A percentile compares a stretch with the other conserved stretches of the same genome.
Conservation (phyloP, 1,284 basidiomycete species). For the Testicularia cyperi region DNA sequence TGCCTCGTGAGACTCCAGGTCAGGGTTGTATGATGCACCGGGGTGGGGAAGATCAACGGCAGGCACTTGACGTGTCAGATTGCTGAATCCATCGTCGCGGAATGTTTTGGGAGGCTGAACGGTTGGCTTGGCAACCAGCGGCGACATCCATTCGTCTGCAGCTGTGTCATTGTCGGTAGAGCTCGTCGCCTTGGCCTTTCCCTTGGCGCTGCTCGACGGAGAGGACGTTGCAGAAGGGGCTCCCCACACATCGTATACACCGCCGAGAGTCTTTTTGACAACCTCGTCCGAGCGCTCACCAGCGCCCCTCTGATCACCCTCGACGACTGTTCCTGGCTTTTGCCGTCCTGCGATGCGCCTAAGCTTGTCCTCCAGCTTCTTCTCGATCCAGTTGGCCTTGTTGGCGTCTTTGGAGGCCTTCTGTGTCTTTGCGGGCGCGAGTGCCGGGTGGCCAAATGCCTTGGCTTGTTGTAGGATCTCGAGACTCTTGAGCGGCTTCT, state of each 20-base stretch:
- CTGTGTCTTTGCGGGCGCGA: slow-evolving; percentile 67
- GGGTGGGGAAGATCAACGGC: slow-evolving; percentile 76
- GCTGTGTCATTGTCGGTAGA: neutral
- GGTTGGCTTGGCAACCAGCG: slow-evolving; percentile 5
- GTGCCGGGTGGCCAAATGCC: slow-evolving; percentile 68
- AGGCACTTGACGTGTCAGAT: slow-evolving; percentile 58
- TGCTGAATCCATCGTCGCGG: slow-evolving; percentile 14
- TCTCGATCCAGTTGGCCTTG: slow-evolving; percentile 30
- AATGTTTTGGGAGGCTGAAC: slow-evolving; percentile 20
- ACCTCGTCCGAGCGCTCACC: slow-evolving; percentile 9
- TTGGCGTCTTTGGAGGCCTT: slow-evolving; percentile 16
- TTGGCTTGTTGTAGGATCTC: slow-evolving; percentile 81
- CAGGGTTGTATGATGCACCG: slow-evolving; percentile 92
- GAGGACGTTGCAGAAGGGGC: neutral
- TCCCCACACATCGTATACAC: slow-evolving; percentile 33
- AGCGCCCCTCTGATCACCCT: slow-evolving; percentile 14
- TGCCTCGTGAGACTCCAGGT: slow-evolving; percentile 72
- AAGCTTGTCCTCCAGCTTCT: slow-evolving; percentile 33
- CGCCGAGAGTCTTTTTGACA: slow-evolving; percentile 12
- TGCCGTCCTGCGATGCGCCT: slow-evolving; percentile 32
- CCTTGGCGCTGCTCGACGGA: slow-evolving; percentile 3
- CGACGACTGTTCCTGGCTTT: neutral
- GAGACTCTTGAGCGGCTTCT: slow-evolving; percentile 70
- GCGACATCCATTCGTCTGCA: slow-evolving; percentile 12
- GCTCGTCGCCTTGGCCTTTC: slow-evolving; percentile 11